Percentiles rank a stretch among this genome's conserved stretches.
phyloP scores from a whole-genome alignment of 148 eudicot genomes.

The Hydrangea macrophylla region DNA sequence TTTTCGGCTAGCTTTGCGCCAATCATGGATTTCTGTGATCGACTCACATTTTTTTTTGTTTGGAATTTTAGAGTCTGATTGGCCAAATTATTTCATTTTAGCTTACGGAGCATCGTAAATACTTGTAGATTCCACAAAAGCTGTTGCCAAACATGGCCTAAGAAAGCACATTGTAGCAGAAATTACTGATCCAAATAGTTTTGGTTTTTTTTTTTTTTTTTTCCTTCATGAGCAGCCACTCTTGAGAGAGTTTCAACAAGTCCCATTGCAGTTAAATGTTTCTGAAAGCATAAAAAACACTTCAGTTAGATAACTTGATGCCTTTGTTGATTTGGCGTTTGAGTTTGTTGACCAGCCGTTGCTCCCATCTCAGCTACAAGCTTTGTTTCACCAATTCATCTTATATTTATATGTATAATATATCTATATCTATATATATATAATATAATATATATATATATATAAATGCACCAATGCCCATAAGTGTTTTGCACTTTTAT shows the following conservation, averaged over 20 bases:
- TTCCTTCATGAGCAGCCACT: constrained; percentile 29
- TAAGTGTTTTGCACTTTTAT: too few species aligned
- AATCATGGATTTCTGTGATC: too few species aligned
- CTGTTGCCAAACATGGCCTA: too few species aligned
- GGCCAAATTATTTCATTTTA: background rate
- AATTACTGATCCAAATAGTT: background rate
- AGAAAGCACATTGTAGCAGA: too few species aligned
- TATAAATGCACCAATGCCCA: too few species aligned
- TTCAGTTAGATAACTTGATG: constrained; percentile 24
- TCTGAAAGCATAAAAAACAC: constrained; percentile 18
- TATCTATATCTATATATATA: too few species aligned
- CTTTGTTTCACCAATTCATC: background rate
- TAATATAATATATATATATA: too few species aligned
- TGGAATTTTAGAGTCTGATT: background rate
- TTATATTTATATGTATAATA: too few species aligned
- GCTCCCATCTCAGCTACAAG: constrained; percentile 38
- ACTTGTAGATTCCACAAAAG: background rate
- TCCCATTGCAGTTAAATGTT: constrained; percentile 16
- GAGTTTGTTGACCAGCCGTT: constrained; percentile 36
- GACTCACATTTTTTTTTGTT: too few species aligned
- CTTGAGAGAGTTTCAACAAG: constrained; percentile 22
- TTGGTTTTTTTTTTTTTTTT: too few species aligned
- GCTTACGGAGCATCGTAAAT: background rate
- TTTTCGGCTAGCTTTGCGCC: background rate
- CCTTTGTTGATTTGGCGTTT: constrained; percentile 33